phyloP scores from a whole-genome alignment of 202 grass and related monocot species.

The Brachypodium distachyon region DNA sequence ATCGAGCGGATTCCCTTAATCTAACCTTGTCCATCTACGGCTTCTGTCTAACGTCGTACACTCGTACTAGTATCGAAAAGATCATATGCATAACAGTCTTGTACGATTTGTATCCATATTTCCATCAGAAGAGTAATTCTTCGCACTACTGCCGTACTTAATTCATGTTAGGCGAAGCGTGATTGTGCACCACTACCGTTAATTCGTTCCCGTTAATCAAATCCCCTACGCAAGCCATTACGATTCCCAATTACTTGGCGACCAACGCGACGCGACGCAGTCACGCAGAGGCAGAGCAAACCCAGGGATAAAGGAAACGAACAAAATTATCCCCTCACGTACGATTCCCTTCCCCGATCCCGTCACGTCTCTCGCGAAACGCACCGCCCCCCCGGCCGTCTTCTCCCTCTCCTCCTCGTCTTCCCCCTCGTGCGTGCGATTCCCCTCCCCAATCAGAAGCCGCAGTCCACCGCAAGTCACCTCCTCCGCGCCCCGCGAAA shows the following conservation, averaged over 20 bases:
- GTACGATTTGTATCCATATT: too few relatives aligned
- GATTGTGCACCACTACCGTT: too few relatives aligned
- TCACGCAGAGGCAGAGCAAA: conserved; percentile 5
- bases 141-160: too few relatives aligned
- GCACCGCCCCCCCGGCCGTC: background rate
- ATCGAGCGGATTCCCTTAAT: too few relatives aligned
- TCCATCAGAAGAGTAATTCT: too few relatives aligned
- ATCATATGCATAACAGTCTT: too few relatives aligned
- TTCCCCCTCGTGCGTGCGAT: conserved; percentile 15
- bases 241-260: conserved; percentile 26
- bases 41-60: too few relatives aligned
- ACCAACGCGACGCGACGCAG: conserved; percentile 19
- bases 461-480: conserved; percentile 39
- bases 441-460: conserved; percentile 21
- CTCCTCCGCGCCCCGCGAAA: conserved; percentile 12
- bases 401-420: background rate
- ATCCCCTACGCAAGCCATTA: background rate
- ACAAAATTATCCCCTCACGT: conserved; percentile 21
- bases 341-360: conserved; percentile 31
- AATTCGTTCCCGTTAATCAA: too few relatives aligned
- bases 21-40: too few relatives aligned
- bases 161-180: too few relatives aligned
- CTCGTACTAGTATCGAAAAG: too few relatives aligned
- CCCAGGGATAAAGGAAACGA: conserved; percentile 37
- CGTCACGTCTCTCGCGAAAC: conserved; percentile 42